Evolutionary conservation across 2,329 filamentous ascomycete species (phyloP), one percentile per base, ranked within the genome.

Genomic region (Microascus cirrosus): DNA sequence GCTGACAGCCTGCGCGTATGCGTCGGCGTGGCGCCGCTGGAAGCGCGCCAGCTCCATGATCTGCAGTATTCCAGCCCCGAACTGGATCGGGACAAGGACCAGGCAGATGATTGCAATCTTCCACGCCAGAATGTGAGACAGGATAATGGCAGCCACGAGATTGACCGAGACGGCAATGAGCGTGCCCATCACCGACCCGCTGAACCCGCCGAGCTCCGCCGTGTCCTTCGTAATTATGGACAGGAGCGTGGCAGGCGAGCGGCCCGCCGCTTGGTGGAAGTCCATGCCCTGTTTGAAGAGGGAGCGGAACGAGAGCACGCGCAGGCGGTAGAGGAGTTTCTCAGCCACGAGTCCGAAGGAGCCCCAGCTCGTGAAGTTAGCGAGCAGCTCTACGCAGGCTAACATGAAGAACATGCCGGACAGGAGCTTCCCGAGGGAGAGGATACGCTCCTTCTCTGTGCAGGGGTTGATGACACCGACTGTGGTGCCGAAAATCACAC

Each of bases 341-440:
- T 85, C 81, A 0, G 81, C 75, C 0, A 83, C 71, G 59, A 75
- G 72, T 1, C 82, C 82, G 61, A 85, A 84, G 2, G 71, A 70
- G 1, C 76, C 73, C 75, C 82, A 82, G 62, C 78, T 81, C 36
- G 76, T 70, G 20, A 83, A 66, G 61, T 84, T 83, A 56, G 81
- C 81, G 25, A 83, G 73, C 64, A 85, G 78, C 60, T 83, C 81
- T 24, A 84, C 73, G 39, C 79, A 73, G 1, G 80, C 82, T 3
- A 86, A 72, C 62, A 84, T 75, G 64, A 85, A 84, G 67, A 83
- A 80, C 65, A 85, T 73, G 3, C 81, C 72, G 0, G 79, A 78
- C 42, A 78, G 83, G 62, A 85, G 76, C 39, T 74, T 68, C 7
- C 81, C 81, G 28, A 69, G 66, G 12, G 71, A 74, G 4, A 73